Base-by-base conservation (phyloP, 2,329 filamentous ascomycete species). In the Daldinia sp. region DNA sequence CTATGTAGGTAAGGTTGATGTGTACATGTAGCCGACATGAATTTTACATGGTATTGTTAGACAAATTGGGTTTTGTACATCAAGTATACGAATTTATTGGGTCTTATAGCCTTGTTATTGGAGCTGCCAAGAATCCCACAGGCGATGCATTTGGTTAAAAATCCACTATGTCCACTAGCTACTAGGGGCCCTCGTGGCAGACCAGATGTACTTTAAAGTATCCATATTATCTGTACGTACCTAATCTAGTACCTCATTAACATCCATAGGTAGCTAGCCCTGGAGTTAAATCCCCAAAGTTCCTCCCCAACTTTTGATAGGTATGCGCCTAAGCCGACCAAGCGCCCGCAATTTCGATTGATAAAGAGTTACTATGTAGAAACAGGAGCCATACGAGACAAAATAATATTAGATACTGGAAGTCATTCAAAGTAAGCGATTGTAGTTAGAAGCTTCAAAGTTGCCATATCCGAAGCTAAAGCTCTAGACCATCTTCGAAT, bases 261-360 rank as follows among this genome's bases (percentile, higher is more conserved):
- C 13, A 33, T 39, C 37, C 37, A 39, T 1, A n/a, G 10, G 12
- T 1, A n/a, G 10, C 37, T 13, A 23, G 20, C 20, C 20, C 20
- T 23, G 20, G 20, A 39, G 37, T 39, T 39, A 12, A 33, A 10
- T n/a, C 37, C 37, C 37, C 37, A 12, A 39, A 39, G 15, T 12
- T 13, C 37, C 12, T 12, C 37, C 37, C 37, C 37, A 39, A 39
- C 59, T 59, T 63, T 59, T 44, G 57, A n/a, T n/a, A n/a, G n/a
- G n/a, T n/a, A n/a, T 70, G 64, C 68, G 65, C 62, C 28, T 23
- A 44, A 51, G 51, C 58, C 56, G 63, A 66, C n/a, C 62, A 51
- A 66, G 33, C 28, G 46, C 58, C 33, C 53, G 33, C 44, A 57
- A 9, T 57, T 18, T 33, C 15, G 26, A 33, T 51, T 51, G 9